phyloP scores from a whole-genome alignment of 108 stramenopile genomes.

The Mediolabrus comicus region DNA sequence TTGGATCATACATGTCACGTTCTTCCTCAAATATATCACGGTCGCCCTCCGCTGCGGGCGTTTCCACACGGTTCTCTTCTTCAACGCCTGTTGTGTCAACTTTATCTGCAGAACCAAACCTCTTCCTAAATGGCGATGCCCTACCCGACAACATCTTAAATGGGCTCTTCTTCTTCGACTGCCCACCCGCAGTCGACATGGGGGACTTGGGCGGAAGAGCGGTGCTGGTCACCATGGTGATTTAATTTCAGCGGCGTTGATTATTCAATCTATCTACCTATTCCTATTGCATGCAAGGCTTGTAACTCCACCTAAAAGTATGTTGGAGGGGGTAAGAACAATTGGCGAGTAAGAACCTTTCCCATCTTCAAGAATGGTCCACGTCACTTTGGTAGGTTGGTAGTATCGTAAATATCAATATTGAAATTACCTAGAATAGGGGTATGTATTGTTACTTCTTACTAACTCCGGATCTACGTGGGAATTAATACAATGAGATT shows the following conservation, averaged over 20 bases:
- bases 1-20: neutral
- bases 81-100: neutral
- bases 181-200: neutral
- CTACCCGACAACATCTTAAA: neutral
- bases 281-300: no score
- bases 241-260: neutral
- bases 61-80: neutral
- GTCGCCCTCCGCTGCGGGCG: neutral
- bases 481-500: neutral
- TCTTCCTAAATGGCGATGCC: neutral
- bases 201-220: neutral
- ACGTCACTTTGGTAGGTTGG: no score
- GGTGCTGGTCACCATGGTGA: neutral
- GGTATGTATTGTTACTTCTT: no score
- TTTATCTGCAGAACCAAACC: neutral
- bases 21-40: neutral
- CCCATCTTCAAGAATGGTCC: no score
- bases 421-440: no score
- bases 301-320: no score
- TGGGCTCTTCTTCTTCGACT: neutral
- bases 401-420: no score
- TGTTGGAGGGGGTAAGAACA: no score
- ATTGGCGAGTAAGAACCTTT: no score
- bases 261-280: no score
- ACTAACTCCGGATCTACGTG: neutral